These are phyloP conservation scores for Zygosaccharomyces siamensis DNA, from an alignment of 805 yeast genomes.

Conservation along the genomic window DNA sequence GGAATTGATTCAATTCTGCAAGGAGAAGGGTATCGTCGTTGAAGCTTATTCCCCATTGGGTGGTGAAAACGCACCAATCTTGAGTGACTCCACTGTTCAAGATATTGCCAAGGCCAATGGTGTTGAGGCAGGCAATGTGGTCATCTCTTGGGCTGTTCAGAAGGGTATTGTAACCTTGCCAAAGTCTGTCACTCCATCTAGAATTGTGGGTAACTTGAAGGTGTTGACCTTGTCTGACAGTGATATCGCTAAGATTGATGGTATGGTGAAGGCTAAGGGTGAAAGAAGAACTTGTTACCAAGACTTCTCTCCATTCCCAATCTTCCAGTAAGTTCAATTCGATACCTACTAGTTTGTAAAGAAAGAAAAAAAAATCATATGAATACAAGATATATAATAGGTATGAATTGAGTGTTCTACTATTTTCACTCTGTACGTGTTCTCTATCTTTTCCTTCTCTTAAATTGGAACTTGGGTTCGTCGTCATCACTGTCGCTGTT, in stretches of 20 bases:
- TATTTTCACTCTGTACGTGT: too few species aligned
- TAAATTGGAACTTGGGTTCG: constrained; percentile 36
- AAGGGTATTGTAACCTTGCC: constrained; percentile 54
- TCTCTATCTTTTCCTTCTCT: constrained; percentile 16
- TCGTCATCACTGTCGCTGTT: constrained; percentile 34
- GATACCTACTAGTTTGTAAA: too few species aligned
- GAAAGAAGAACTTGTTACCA: constrained; percentile 31
- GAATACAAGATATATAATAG: neutral
- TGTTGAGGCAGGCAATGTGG: constrained; percentile 45
- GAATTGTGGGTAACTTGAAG: constrained; percentile 39
- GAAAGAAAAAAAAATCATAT: neutral
- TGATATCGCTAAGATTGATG: constrained; percentile 33
- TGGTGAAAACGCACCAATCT: constrained; percentile 49
- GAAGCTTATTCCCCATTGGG: constrained; percentile 83
- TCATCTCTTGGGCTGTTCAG: constrained; percentile 55
- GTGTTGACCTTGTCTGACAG: constrained; percentile 34
- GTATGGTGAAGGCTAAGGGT: constrained; percentile 28
- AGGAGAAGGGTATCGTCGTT: constrained; percentile 47
- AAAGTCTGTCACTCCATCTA: constrained; percentile 42
- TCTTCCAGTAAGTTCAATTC: constrained; percentile 10
- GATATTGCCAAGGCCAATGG: constrained; percentile 41
- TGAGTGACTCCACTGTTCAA: constrained; percentile 41
- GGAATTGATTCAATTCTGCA: constrained; percentile 50
- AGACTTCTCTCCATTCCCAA: constrained; percentile 26
- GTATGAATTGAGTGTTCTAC: neutral